Evolutionary conservation across 306 rosid species (phyloP).

Genomic region (Cicer chorassanicum): DNA sequence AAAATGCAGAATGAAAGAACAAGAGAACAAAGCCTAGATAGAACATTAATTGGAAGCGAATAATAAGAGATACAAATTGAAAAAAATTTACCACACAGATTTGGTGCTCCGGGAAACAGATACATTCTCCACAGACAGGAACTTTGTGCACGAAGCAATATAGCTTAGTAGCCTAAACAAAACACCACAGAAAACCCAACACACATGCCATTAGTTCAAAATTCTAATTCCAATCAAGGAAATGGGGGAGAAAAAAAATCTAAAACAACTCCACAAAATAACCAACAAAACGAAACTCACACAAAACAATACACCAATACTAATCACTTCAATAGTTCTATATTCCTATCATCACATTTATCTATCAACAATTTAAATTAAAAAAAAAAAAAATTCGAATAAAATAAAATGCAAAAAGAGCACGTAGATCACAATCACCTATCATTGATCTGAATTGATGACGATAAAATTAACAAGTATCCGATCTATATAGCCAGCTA

Average conservation of each 20-base stretch:
- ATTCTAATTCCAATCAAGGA: slow-evolving; percentile 11
- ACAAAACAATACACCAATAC: background rate
- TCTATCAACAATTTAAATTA: background rate
- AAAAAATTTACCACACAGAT: slow-evolving; percentile 75
- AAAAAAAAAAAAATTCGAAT: background rate
- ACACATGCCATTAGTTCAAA: slow-evolving; percentile 29
- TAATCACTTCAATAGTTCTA: slow-evolving; percentile 25
- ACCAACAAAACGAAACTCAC: slow-evolving; percentile 24
- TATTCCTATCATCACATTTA: background rate
- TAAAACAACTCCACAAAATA: slow-evolving; percentile 16
- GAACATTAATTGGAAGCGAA: slow-evolving; percentile 10
- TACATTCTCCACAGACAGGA: slow-evolving; percentile 99
- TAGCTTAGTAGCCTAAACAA: slow-evolving; percentile 85
- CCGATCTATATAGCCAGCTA: slow-evolving; percentile 58
- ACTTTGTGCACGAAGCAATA: slow-evolving; percentile 99
- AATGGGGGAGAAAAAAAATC: background rate
- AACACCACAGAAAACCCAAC: slow-evolving; percentile 45
- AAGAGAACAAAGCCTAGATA: slow-evolving; percentile 14
- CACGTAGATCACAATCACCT: slow-evolving; percentile 43
- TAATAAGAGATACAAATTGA: slow-evolving; percentile 2
- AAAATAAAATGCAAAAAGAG: slow-evolving; percentile 37
- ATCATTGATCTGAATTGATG: slow-evolving; percentile 34
- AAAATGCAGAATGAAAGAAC: background rate
- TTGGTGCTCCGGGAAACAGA: slow-evolving; percentile 96
- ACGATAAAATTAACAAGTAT: slow-evolving; percentile 29